Percentiles rank a stretch among this genome's conserved stretches.
Conservation (phyloP, 306 rosid species). For the Vigna radiata region DNA sequence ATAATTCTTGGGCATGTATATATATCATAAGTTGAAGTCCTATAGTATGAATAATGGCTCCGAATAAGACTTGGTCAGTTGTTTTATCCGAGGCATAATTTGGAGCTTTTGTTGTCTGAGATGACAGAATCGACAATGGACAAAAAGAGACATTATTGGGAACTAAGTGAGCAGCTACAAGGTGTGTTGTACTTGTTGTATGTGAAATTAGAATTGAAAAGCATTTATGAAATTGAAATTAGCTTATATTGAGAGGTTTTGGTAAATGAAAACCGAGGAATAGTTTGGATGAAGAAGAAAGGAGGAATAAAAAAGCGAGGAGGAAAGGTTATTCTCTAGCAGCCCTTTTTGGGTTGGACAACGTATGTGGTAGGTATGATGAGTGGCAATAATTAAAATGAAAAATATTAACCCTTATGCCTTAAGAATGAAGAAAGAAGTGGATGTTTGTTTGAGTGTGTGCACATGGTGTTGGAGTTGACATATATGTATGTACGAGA, state of each 20-base stretch:
- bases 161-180: neutral
- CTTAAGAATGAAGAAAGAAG: neutral
- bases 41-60: neutral
- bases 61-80: neutral
- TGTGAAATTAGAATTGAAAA: neutral
- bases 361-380: slow-evolving; percentile 10
- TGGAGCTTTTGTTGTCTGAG: neutral
- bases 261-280: neutral
- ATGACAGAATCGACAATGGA: neutral
- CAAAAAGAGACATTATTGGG: neutral
- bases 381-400: slow-evolving; percentile 21
- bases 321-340: neutral
- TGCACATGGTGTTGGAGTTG: slow-evolving; percentile 33
- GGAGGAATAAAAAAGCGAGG: neutral
- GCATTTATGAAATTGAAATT: neutral
- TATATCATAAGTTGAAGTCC: neutral
- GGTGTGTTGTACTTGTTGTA: neutral
- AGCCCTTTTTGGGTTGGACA: slow-evolving; percentile 1
- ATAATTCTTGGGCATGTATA: too few relatives aligned
- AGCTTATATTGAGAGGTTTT: neutral
- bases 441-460: slow-evolving; percentile 4
- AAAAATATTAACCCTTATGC: neutral
- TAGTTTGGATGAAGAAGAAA: neutral
- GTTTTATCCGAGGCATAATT: slow-evolving; percentile 5
- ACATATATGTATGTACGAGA: neutral